Percentiles rank a stretch among this genome's conserved stretches.
phyloP scores from a whole-genome alignment of 257 asterid species.

The Coffea canephora region DNA sequence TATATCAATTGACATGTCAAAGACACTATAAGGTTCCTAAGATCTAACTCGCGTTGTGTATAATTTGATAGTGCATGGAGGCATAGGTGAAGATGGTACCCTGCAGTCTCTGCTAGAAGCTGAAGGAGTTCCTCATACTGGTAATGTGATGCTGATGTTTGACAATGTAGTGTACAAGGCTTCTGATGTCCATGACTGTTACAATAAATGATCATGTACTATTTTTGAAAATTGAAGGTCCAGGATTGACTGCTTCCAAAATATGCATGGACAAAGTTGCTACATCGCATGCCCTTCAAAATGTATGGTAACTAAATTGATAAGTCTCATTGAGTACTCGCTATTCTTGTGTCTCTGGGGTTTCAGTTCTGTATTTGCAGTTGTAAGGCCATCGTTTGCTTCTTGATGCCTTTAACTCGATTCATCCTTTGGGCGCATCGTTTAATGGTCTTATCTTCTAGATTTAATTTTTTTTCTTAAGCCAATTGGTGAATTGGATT shows the following conservation, averaged over 20 bases:
- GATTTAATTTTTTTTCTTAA: too few relatives aligned
- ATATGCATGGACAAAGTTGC: slow-evolving; percentile 91
- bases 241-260: slow-evolving; percentile 68
- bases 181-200: background rate
- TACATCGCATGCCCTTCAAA: slow-evolving; percentile 73
- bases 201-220: slow-evolving; percentile 26
- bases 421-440: background rate
- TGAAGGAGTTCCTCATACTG: slow-evolving; percentile 71
- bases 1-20: background rate
- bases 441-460: background rate
- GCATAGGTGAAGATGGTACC: slow-evolving; percentile 91
- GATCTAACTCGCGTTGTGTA: background rate
- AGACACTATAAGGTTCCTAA: background rate
- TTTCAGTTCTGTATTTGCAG: background rate
- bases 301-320: slow-evolving; percentile 46
- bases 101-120: slow-evolving; percentile 76
- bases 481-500: background rate
- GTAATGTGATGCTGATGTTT: slow-evolving; percentile 27
- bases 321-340: background rate
- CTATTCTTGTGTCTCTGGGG: background rate
- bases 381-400: background rate
- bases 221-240: slow-evolving; percentile 48
- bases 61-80: slow-evolving; percentile 73
- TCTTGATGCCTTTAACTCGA: background rate
- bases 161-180: background rate